These are phyloP conservation scores for Curvularia sp. DNA, from an alignment of 2,329 filamentous ascomycete species.

Conservation along the genomic window DNA sequence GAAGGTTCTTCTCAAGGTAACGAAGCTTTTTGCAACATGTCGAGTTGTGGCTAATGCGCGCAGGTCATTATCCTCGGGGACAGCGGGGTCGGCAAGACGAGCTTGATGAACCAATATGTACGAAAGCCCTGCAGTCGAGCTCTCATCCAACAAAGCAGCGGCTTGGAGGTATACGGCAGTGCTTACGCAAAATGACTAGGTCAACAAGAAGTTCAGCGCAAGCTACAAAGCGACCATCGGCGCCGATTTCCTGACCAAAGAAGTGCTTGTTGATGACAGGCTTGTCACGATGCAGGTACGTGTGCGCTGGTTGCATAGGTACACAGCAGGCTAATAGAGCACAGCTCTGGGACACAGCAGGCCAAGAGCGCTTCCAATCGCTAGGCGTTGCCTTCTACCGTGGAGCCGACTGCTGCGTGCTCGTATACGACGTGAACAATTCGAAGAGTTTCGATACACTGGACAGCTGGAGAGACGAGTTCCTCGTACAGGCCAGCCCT, in stretches of 20 bases:
- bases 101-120: conserved; percentile 99
- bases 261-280: conserved; percentile 95
- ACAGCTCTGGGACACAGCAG: conserved; percentile 96
- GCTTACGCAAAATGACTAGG: conserved; percentile 62
- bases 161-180: not conserved
- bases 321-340: conserved; percentile 28
- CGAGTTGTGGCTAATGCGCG: conserved; percentile 23
- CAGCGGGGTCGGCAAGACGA: conserved; percentile 98
- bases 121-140: conserved; percentile 46
- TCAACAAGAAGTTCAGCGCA: conserved; percentile 99
- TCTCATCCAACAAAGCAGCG: not conserved
- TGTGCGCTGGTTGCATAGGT: conserved; percentile 14
- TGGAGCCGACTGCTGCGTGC: conserved; percentile 95
- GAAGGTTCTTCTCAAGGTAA: conserved; percentile 90
- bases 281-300: conserved; percentile 96
- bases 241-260: conserved; percentile 97
- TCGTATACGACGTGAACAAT: conserved; percentile 99
- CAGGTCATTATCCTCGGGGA: conserved; percentile 99
- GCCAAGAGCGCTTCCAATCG: conserved; percentile 96
- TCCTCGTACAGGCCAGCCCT: conserved; percentile 94
- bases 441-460: conserved; percentile 98
- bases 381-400: conserved; percentile 97
- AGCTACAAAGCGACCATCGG: conserved; percentile 99
- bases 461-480: conserved; percentile 98
- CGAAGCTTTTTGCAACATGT: conserved; percentile 12